Percentiles rank a stretch among this genome's conserved stretches.
Conservation (phyloP, 2,329 filamentous ascomycete species). For the Trichoderma semiorbis region DNA sequence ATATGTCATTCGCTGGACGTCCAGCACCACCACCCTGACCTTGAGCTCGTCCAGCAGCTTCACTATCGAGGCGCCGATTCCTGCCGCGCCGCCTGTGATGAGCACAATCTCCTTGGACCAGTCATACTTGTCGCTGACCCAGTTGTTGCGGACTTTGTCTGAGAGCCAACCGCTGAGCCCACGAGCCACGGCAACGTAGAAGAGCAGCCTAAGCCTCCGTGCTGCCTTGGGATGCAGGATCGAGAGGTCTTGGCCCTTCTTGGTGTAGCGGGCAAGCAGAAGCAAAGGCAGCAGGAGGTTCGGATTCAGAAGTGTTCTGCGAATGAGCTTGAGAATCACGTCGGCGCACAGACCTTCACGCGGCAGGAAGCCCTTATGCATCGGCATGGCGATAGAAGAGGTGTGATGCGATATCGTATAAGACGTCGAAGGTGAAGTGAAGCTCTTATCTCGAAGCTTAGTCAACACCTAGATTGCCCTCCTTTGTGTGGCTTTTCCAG, state of each 20-base stretch:
- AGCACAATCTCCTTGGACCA: conserved; percentile 69
- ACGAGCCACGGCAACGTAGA: conserved; percentile 31
- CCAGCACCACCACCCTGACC: conserved; percentile 67
- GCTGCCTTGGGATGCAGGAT: conserved; percentile 51
- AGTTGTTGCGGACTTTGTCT: conserved; percentile 35
- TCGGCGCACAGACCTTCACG: conserved; percentile 60
- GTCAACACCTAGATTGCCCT: background rate
- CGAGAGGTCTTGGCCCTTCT: conserved; percentile 53
- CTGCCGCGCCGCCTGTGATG: conserved; percentile 70
- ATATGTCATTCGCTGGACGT: conserved; percentile 61
- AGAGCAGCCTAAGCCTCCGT: conserved; percentile 42
- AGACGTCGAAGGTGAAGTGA: background rate
- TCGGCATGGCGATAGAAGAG: conserved; percentile 28
- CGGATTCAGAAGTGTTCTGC: conserved; percentile 62
- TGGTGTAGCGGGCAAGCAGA: conserved; percentile 61
- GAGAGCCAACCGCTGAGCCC: conserved; percentile 32
- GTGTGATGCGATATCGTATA: background rate
- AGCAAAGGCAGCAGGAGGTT: conserved; percentile 60
- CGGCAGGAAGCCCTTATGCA: conserved; percentile 51
- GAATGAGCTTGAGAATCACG: conserved; percentile 54
- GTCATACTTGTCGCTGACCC: conserved; percentile 47
- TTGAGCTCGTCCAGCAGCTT: conserved; percentile 60
- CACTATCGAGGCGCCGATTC: conserved; percentile 67
- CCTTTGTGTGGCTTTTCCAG: background rate
- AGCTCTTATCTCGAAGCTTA: background rate